Base-by-base conservation (phyloP, 2,329 filamentous ascomycete genomes). In the Trichophyton simii region DNA sequence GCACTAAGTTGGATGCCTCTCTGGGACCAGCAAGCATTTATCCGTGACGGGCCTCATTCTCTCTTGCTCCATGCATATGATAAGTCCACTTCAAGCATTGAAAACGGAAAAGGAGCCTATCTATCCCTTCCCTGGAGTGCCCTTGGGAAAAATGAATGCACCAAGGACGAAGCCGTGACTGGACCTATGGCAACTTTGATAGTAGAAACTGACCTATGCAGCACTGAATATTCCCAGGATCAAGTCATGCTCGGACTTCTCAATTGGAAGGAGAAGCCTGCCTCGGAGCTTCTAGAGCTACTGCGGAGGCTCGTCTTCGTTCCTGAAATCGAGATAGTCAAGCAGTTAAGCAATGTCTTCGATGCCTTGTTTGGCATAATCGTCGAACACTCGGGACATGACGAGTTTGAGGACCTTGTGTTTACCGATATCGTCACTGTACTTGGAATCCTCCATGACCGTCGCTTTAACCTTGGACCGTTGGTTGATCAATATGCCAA, bases 301-400 rank as follows among this genome's bases (percentile, higher is more conserved):
- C 77, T 99, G 48, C 87, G 88, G 70, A 86, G 91, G 66, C 83
- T 97, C 57, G 86, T 91, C 20, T 97, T 97, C 66, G 91, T 99
- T 0, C 89, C 94, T 0, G 94, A 99, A 72, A 96, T 97, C 61
- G 95, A 99, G 74, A 89, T 99, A 38, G 94, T 99, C 64, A 99
- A 97, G 77, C 82, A 97, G 48, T 78, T 97, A 6, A 87, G 83
- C 65, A 88, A 95, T 68, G 91, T 97, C 0, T 87, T 99, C 60
- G 89, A 96, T 72, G 85, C 90, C 0, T 82, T 99, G 0, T 99
- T 99, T 70, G 87, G 89, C 4, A 91, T 96, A 31, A 78, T 97
- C 31, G 89, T 95, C 34, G 91, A 96, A 67, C 87, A 95, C 69
- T 85, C 89, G n/a, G 90, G 89, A 8, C 90, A 90, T 66, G 89